Evolutionary conservation across 2,329 filamentous ascomycete genomes (phyloP).

Genomic region (Penicillium sp.): DNA sequence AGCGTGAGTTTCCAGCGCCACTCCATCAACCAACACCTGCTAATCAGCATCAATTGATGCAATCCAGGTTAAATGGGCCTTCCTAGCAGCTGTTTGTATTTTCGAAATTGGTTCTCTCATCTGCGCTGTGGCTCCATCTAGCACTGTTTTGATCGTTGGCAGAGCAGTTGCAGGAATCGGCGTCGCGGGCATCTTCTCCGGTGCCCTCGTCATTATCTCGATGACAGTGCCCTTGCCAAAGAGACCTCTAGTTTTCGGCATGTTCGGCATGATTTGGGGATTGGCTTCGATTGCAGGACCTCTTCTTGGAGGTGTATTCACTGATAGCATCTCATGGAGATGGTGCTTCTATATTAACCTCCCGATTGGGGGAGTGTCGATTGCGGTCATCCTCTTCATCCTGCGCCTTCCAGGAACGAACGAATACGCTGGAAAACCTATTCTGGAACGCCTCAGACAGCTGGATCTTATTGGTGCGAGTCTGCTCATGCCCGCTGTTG

Average conservation of each 20-base stretch:
- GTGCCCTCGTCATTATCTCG: slow-evolving; percentile 38
- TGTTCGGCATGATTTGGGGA: slow-evolving; percentile 64
- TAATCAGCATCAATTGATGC: slow-evolving; percentile 16
- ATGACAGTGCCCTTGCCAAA: slow-evolving; percentile 58
- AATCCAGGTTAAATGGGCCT: slow-evolving; percentile 37
- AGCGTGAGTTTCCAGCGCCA: slow-evolving; percentile 29
- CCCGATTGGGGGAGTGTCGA: slow-evolving; percentile 48
- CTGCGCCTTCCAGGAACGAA: slow-evolving; percentile 48
- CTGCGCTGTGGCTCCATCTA: slow-evolving; percentile 44
- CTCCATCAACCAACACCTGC: background rate
- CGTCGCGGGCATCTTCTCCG: slow-evolving; percentile 44
- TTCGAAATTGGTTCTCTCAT: slow-evolving; percentile 39
- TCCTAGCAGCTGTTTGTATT: slow-evolving; percentile 42
- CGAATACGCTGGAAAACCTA: slow-evolving; percentile 14
- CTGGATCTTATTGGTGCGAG: slow-evolving; percentile 48
- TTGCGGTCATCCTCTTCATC: slow-evolving; percentile 57
- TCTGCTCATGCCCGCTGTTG: slow-evolving; percentile 39
- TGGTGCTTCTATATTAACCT: slow-evolving; percentile 55
- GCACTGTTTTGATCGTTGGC: slow-evolving; percentile 44
- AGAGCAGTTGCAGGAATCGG: slow-evolving; percentile 46
- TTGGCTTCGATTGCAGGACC: slow-evolving; percentile 56
- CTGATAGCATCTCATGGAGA: slow-evolving; percentile 47
- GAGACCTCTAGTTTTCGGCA: slow-evolving; percentile 51
- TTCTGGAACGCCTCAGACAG: slow-evolving; percentile 39
- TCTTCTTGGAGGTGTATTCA: slow-evolving; percentile 53